phyloP scores from a whole-genome alignment of 1,284 basidiomycete species.

The Marasmius oreades region DNA sequence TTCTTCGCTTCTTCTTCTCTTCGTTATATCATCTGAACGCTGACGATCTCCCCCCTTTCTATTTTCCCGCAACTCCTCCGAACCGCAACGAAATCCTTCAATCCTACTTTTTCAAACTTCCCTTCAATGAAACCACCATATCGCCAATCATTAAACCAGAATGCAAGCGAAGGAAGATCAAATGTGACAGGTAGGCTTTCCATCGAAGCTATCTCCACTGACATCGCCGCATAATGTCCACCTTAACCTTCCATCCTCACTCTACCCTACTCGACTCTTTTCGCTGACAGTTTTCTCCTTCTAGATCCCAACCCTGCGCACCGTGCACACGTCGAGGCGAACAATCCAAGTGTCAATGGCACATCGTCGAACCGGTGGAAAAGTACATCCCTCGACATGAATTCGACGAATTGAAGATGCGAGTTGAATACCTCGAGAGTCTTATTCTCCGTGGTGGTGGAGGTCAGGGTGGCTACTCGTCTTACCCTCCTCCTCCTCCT shows the following conservation, averaged over 20 bases:
- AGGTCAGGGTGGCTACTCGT: background rate
- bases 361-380: constrained; percentile 21
- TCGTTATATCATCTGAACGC: too few species aligned
- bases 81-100: background rate
- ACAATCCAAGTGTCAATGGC: constrained; percentile 21
- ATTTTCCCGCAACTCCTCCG: too few species aligned
- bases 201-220: background rate
- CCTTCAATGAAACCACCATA: background rate
- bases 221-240: background rate
- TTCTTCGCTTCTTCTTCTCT: too few species aligned
- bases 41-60: too few species aligned
- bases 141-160: constrained; percentile 9
- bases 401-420: constrained; percentile 18
- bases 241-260: background rate
- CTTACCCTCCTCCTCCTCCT: background rate
- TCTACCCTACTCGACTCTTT: background rate
- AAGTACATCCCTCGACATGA: constrained; percentile 21
- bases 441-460: constrained; percentile 11
- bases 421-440: constrained; percentile 17
- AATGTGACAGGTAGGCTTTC: constrained; percentile 18
- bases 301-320: constrained; percentile 19
- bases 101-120: background rate
- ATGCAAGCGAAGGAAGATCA: constrained; percentile 23
- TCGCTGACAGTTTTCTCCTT: background rate
- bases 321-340: constrained; percentile 22